Evolutionary conservation across 1,139 yeast species (phyloP).

Genomic region (Geotrichum histeridarum): DNA sequence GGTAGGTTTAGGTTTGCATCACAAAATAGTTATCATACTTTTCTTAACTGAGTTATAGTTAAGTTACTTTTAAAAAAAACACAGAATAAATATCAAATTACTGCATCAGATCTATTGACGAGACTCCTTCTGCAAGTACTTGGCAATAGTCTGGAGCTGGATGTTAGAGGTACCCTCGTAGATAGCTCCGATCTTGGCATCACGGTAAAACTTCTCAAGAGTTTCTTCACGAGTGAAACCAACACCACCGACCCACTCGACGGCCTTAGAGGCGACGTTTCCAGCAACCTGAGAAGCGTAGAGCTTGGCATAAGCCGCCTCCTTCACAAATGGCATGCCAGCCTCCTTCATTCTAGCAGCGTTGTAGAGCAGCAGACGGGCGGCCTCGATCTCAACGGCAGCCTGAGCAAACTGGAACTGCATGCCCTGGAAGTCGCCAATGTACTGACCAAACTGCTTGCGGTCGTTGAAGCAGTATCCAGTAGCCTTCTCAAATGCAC

Average conservation of each 20-base stretch:
- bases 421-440: constrained; percentile 46
- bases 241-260: constrained; percentile 48
- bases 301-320: constrained; percentile 46
- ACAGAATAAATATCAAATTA: too few species aligned
- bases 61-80: too few species aligned
- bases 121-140: constrained; percentile 38
- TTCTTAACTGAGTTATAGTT: too few species aligned
- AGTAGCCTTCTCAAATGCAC: constrained; percentile 42
- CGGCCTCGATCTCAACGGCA: constrained; percentile 45
- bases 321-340: constrained; percentile 41
- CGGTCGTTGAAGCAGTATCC: constrained; percentile 41
- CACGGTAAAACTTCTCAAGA: constrained; percentile 44
- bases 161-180: constrained; percentile 46
- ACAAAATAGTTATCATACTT: too few species aligned
- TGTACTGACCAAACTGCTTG: constrained; percentile 42
- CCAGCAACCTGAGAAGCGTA: constrained; percentile 43
- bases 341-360: constrained; percentile 45
- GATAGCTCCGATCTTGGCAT: constrained; percentile 45
- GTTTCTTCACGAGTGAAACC: constrained; percentile 44
- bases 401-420: constrained; percentile 46
- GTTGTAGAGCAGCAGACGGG: constrained; percentile 41
- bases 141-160: constrained; percentile 44
- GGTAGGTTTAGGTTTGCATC: too few species aligned
- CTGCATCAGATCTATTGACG: constrained; percentile 15
- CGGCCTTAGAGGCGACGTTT: constrained; percentile 40